Evolutionary conservation across 2,329 filamentous ascomycete species (phyloP), one percentile per base, ranked within the genome.

Genomic region (Trichoderma cornu-damae): DNA sequence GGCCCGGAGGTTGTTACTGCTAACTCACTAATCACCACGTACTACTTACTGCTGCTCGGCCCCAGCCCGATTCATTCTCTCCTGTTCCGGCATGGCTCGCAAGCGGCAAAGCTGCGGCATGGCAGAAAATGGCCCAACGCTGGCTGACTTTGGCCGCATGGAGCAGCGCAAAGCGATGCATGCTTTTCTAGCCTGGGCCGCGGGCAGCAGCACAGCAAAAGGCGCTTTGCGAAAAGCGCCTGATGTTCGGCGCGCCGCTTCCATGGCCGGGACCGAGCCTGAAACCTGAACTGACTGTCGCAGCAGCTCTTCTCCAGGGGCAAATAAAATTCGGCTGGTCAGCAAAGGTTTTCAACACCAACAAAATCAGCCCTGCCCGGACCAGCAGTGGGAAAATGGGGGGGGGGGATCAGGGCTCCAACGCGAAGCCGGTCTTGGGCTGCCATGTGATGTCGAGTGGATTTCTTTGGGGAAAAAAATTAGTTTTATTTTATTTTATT

Each of bases 71-170:
- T 54, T 18, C 20, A 46, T 28, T n/a, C n/a, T n/a, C 14, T 46
- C 51, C 51, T 35, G 20, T 46, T 54, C 46, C n/a, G 40, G 51
- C 40, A 54, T 37, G n/a, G 37, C 12, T 46, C 24, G 30, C 51
- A 34, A 54, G 51, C 51, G 51, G 51, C 51, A 55, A n/a, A 55
- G 16, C 51, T 37, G 26, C 51, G 51, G 51, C 51, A 46, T 32
- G 40, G 12, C 43, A 20, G 42, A 7, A 46, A 6, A 28, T 18
- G 44, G 26, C 16, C 44, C 22, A n/a, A 37, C 8, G 11, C 30
- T 46, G 37, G 37, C 42, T 38, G 34, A 37, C 42, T 28, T n/a
- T 38, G 40, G 14, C 42, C 51, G 42, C 22, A 55, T 55, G 32
- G 51, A 55, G 51, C 30, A 55, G 51, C 51, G 40, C 51, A 46